Evolutionary conservation across 2,329 filamentous ascomycete species (phyloP).

Genomic region (Amylocarpus encephaloides): DNA sequence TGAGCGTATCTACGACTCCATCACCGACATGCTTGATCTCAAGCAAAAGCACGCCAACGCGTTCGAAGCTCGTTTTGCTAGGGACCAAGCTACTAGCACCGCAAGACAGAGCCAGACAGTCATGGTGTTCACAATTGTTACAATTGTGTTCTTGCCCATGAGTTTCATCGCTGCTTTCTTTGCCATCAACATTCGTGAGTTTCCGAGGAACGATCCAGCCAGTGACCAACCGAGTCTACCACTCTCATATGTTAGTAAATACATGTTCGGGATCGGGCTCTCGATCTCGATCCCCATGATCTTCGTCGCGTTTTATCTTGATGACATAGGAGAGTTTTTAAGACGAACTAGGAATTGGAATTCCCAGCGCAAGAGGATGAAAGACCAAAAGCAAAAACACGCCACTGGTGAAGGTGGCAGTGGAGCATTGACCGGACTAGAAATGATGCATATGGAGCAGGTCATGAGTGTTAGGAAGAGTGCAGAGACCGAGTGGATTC

Average conservation of each 20-base stretch:
- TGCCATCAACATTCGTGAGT: conserved; percentile 24
- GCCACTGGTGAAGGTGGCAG: not conserved
- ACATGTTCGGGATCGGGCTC: conserved; percentile 26
- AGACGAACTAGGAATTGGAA: conserved; percentile 1
- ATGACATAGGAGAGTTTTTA: conserved; percentile 19
- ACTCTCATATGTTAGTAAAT: conserved; percentile 23
- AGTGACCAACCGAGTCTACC: conserved; percentile 10
- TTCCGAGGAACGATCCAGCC: conserved; percentile 9
- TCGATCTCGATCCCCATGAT: conserved; percentile 23
- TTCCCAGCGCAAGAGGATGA: not conserved
- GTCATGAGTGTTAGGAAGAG: conserved; percentile 20
- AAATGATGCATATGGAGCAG: conserved; percentile 16
- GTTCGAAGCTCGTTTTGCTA: conserved; percentile 27
- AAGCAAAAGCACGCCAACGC: conserved; percentile 28
- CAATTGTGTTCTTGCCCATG: conserved; percentile 30
- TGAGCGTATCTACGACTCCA: conserved; percentile 62
- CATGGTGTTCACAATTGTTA: conserved; percentile 32
- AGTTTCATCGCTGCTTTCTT: conserved; percentile 26
- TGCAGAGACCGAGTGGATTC: conserved; percentile 21
- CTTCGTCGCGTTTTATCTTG: conserved; percentile 20
- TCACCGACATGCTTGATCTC: conserved; percentile 57
- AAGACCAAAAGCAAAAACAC: not conserved
- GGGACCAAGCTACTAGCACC: conserved; percentile 24
- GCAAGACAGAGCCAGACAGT: conserved; percentile 28
- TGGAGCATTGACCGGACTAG: conserved; percentile 1